Base-by-base conservation (phyloP, 2,329 filamentous ascomycete genomes). In the Thelonectria discophora region DNA sequence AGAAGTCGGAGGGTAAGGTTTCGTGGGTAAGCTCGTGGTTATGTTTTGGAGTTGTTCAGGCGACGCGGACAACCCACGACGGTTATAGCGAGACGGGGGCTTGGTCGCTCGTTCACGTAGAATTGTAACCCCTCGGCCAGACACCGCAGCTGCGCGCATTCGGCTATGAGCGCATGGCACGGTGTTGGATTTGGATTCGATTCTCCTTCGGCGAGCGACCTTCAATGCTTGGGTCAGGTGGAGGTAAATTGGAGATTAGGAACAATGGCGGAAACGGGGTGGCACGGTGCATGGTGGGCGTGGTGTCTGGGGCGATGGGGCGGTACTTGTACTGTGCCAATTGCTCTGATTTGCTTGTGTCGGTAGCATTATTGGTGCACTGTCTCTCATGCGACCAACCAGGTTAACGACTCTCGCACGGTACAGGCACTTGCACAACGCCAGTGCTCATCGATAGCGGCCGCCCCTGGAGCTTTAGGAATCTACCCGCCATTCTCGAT, bases 101-200 rank as follows among this genome's bases (percentile, higher is more conserved):
- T 24, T 17, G 27, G 39, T 59, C 55, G 51, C 58, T 50, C 47
- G 50, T 40, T 51, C 47, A n/a, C 40, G 27, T 17, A 49, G 62
- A 55, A 63, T 52, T 52, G 45, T 56, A 49, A 57, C 57, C 66
- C 66, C 66, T 64, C 50, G 45, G 59, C 52, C 58, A 62, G 60
- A 60, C 60, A 62, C 64, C 63, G 46, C 54, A 58, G 43, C 49
- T 61, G 54, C 56, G 58, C 57, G 55, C n/a, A 58, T 66, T 65
- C 53, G 63, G 55, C 45, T 17, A 70, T 12, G 54, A 62, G 68
- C 61, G 69, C 70, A 71, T 69, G 56, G 66, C 70, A 72, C 62
- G 59, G 56, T 58, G 47, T 55, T 60, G 57, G 27, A 66, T 37
- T 6, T 37, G 12, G 56, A 65, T 54, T 63, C 54, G 50, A 65